Base-by-base conservation (phyloP, 345 rosid genomes). In the Gossypium australe region DNA sequence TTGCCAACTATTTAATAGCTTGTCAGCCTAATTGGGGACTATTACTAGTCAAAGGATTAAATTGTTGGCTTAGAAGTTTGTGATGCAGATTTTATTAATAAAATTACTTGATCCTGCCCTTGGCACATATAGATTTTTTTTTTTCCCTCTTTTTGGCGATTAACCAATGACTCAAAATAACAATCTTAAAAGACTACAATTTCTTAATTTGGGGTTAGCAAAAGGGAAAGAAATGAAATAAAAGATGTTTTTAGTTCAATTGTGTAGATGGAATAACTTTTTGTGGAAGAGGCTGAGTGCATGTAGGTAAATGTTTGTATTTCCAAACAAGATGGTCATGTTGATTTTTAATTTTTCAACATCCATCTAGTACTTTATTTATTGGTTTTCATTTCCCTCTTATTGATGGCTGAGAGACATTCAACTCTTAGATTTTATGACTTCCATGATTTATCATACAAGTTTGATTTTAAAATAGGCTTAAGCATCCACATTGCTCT, bases 241-340 rank as follows among this genome's bases (percentile, higher is more conserved):
- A 24, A 49, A n/a, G 72, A 8, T 17, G 7, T 27, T 24, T 25
- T 68, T 14, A 8, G 18, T 18, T 14, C 22, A 3, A 16, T 49
- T 49, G 8, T 25, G 58, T 68, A 56, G 57, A 68, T 68, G 72
- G 44, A 68, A 49, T 49, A 51, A 49, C 44, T 25, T 48, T 68
- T 49, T 22, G 13, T 68, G 44, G 20, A 27, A 49, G 14, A 49
- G 72, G 13, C 44, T 25, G 44, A 16, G 12, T 43, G 43, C 44
- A 25, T 49, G 44, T 17, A 68, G 44, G 72, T 68, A 25, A 38
- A 49, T 11, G 27, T 68, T 68, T 9, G 43, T 68, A 25, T 68
- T 49, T 49, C 24, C 22, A 27, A 45, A 20, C 29, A 20, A 27
- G 56, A 25, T 68, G 58, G 4, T 49, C 44, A 9, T 68, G 24